phyloP scores from a whole-genome alignment of 179 eudicot genomes.

The Corrigiola litoralis region DNA sequence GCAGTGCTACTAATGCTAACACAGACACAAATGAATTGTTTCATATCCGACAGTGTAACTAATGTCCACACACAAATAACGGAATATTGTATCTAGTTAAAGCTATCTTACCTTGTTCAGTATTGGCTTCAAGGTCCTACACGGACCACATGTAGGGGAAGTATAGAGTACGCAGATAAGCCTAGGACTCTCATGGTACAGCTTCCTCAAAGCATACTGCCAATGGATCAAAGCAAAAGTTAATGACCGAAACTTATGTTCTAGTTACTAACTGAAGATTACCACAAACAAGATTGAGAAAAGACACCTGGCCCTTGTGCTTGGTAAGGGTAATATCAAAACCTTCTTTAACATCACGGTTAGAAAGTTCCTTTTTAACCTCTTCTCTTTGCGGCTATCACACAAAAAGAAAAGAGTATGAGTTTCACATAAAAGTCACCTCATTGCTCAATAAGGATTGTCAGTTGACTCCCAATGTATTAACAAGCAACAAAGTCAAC shows the following conservation, averaged over 20 bases:
- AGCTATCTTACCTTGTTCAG: slow-evolving; percentile 68
- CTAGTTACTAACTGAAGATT: slow-evolving; percentile 1
- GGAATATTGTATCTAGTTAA: not conserved
- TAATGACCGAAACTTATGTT: not conserved
- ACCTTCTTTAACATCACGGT: slow-evolving; percentile 64
- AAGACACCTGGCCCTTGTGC: slow-evolving; percentile 87
- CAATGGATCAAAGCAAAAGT: slow-evolving; percentile 3
- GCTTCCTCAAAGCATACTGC: slow-evolving; percentile 94
- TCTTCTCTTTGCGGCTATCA: slow-evolving; percentile 76
- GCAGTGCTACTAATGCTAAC: not conserved
- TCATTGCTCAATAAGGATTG: no score
- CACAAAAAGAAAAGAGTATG: not conserved
- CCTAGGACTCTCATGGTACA: slow-evolving; percentile 97
- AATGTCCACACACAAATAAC: not conserved
- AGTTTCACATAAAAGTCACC: not conserved
- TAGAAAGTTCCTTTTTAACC: slow-evolving; percentile 67
- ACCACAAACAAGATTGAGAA: slow-evolving; percentile 18
- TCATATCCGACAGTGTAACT: not conserved
- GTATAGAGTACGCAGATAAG: slow-evolving; percentile 86
- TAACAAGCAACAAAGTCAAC: not conserved
- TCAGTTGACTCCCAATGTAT: not conserved
- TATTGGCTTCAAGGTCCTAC: slow-evolving; percentile 95
- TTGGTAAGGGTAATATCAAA: slow-evolving; percentile 81
- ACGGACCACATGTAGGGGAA: slow-evolving; percentile 94
- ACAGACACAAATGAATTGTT: not conserved